Percentiles rank a stretch among this genome's conserved stretches.
These are phyloP conservation scores for Hyaloscypha hepaticicola DNA, from an alignment of 495 filamentous ascomycete genomes.

Conservation along the genomic window DNA sequence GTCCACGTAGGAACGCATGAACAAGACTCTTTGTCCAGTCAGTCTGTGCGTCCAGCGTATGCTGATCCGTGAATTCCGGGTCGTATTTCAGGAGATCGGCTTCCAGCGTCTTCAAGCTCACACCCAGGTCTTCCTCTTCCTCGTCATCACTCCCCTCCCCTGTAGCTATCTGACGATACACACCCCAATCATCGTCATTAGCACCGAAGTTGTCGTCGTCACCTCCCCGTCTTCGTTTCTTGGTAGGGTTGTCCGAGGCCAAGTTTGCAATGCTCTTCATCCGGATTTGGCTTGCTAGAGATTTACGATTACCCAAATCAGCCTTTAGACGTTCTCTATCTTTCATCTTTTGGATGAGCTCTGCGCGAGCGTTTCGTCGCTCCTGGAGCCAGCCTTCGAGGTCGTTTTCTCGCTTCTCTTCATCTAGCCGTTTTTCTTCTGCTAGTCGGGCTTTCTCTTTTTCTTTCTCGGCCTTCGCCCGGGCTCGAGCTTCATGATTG, in stretches of 20 bases:
- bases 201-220: constrained; percentile 94
- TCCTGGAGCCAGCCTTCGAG: constrained; percentile 85
- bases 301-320: constrained; percentile 93
- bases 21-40: constrained; percentile 92
- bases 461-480: constrained; percentile 94
- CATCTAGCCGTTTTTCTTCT: constrained; percentile 78
- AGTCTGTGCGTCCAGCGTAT: constrained; percentile 85
- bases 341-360: constrained; percentile 79
- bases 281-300: constrained; percentile 88
- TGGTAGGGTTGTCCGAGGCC: constrained; percentile 80
- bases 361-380: constrained; percentile 69
- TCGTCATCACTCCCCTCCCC: constrained; percentile 68
- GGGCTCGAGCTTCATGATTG: constrained; percentile 85
- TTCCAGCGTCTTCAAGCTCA: constrained; percentile 70
- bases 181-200: constrained; percentile 96
- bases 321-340: constrained; percentile 89
- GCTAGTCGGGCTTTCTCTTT: constrained; percentile 78
- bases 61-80: constrained; percentile 81
- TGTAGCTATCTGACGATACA: constrained; percentile 87
- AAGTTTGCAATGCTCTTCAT: constrained; percentile 99
- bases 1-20: constrained; percentile 85
- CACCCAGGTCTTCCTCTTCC: constrained; percentile 79
- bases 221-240: constrained; percentile 70
- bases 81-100: constrained; percentile 83
- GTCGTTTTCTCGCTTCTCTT: constrained; percentile 78